Percentiles rank a stretch among this genome's conserved stretches.
Conservation (phyloP, 306 rosid genomes). For the Cucurbita moschata region DNA sequence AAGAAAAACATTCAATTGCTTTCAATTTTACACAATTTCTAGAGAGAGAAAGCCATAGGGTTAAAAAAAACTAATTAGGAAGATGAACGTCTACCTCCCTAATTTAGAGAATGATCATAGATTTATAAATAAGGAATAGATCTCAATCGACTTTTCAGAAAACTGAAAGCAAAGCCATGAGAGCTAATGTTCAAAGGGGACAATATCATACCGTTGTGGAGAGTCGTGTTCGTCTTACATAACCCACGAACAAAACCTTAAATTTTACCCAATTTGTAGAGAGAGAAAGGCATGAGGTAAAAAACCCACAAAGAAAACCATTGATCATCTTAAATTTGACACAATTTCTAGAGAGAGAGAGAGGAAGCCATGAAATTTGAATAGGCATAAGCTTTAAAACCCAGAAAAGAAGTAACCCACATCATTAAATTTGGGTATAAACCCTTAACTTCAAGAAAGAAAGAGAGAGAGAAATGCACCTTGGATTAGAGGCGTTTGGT, state of each 20-base stretch:
- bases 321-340: not conserved
- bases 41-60: not conserved
- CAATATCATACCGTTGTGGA: too few relatives aligned
- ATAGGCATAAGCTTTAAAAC: not conserved
- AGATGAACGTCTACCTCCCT: too few relatives aligned
- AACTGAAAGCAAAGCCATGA: too few relatives aligned
- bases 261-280: too few relatives aligned
- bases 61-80: not conserved
- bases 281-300: not conserved
- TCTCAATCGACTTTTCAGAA: too few relatives aligned
- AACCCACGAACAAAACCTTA: too few relatives aligned
- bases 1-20: not conserved
- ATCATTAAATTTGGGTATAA: not conserved
- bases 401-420: not conserved
- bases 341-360: not conserved
- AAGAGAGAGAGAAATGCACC: conserved; percentile 28
- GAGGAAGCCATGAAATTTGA: not conserved
- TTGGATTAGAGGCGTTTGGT: conserved; percentile 55
- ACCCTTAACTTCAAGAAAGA: conserved; percentile 4
- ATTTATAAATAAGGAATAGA: too few relatives aligned
- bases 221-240: too few relatives aligned
- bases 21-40: not conserved
- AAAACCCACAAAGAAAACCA: not conserved
- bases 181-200: too few relatives aligned
- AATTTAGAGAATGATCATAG: too few relatives aligned